phyloP scores from a whole-genome alignment of 805 yeast species.

The Saturnispora zaruensis region DNA sequence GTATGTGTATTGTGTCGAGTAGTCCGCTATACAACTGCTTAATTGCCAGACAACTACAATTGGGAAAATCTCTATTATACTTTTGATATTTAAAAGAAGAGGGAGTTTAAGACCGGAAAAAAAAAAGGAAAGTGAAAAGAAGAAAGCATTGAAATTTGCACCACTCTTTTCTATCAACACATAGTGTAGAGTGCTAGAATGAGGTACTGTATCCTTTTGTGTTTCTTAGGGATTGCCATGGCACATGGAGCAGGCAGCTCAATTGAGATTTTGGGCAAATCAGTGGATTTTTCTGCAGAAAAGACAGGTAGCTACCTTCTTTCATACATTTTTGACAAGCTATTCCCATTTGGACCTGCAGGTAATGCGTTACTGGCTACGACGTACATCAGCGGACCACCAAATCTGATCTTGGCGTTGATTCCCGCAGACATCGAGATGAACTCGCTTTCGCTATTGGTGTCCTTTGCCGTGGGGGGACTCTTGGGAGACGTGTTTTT shows the following conservation, averaged over 20 bases:
- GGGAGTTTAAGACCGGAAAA: background rate
- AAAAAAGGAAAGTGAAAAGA: background rate
- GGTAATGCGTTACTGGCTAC: conserved; percentile 59
- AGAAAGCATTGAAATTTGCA: background rate
- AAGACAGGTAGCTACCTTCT: conserved; percentile 13
- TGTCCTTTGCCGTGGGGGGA: conserved; percentile 71
- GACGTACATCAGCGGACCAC: conserved; percentile 55
- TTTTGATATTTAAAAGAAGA: background rate
- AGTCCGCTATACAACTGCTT: background rate
- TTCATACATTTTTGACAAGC: conserved; percentile 32
- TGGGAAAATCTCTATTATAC: background rate
- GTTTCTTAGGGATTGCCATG: background rate
- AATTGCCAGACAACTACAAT: background rate
- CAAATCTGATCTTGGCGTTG: conserved; percentile 46
- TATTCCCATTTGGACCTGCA: conserved; percentile 49
- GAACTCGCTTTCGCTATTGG: conserved; percentile 42
- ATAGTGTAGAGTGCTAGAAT: background rate
- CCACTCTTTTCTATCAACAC: background rate
- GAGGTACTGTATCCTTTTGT: background rate
- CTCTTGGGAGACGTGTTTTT: conserved; percentile 66
- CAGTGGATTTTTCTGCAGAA: background rate
- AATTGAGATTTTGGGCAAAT: background rate
- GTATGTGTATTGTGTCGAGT: background rate
- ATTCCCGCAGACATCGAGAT: conserved; percentile 52
- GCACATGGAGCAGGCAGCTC: background rate